Evolutionary conservation across 495 filamentous ascomycete genomes (phyloP), one percentile per base, ranked within the genome.

Genomic region (Penicillium verhagenii): DNA sequence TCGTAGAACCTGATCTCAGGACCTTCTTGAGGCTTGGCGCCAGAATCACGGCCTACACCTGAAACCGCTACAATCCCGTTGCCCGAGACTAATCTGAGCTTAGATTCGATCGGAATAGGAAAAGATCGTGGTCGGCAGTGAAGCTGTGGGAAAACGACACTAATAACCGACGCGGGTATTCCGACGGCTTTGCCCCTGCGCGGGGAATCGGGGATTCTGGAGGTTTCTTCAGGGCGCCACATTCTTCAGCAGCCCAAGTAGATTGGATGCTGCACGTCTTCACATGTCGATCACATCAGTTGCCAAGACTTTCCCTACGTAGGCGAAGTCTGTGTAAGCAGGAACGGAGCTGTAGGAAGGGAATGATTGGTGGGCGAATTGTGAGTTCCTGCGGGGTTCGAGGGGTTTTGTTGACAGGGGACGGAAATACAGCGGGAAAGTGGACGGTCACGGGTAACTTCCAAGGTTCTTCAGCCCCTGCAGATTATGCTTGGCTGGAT

Each of bases 351-450:
- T 18, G 14, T 1, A 7, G 1, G n/a, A 18, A n/a, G 14, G 19
- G 2, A 33, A 4, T 57, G 40, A 59, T 61, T 65, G 58, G 58
- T 53, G 54, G 49, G 18, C 14, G 20, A 31, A 16, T 46, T 42
- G 20, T 11, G 43, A 35, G 35, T 21, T 47, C 18, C 38, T 21
- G 38, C 38, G 20, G 38, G 31, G 29, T 23, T 37, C 37, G 19
- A 6, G 23, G 35, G 21, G 8, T 38, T 31, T 48, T 37, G 16
- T 47, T 28, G 57, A 63, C 60, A 66, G 54, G 63, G 63, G 57
- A 58, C 63, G 63, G 63, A 40, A 37, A 66, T 53, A 58, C 48
- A 51, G 42, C 57, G 60, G 63, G 54, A 50, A 38, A 35, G 19
- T 51, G 35, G 26, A 18, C 35, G 37, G 8, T 33, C 19, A 16